A percentile compares a stretch with the other conserved stretches of the same genome.
Evolutionary conservation across 2,329 filamentous ascomycete species (phyloP).

Genomic region (Cladosporium sp.): DNA sequence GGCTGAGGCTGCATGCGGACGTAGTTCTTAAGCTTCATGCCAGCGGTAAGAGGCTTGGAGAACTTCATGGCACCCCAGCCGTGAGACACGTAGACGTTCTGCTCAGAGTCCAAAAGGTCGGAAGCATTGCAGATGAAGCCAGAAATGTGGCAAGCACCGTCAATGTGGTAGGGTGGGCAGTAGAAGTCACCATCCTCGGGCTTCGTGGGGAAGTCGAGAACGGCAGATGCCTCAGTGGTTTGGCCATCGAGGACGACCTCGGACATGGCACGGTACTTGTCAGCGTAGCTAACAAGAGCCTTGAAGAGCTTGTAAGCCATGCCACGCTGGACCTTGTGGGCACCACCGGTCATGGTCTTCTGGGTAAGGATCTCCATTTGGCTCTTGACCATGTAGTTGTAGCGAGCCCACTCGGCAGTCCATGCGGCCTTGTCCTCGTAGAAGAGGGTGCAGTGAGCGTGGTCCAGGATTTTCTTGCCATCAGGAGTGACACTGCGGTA

Average conservation of each 20-base stretch:
- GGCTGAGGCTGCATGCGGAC: constrained; percentile 62
- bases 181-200: constrained; percentile 58
- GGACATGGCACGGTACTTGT: constrained; percentile 60
- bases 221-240: constrained; percentile 57
- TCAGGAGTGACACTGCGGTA: constrained; percentile 62
- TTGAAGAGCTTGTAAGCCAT: constrained; percentile 77
- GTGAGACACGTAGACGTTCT: constrained; percentile 63
- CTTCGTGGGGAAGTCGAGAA: constrained; percentile 57
- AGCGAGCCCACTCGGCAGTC: constrained; percentile 67
- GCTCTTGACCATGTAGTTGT: constrained; percentile 60
- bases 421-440: constrained; percentile 63
- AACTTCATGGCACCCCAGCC: constrained; percentile 62
- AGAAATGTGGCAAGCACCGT: constrained; percentile 59
- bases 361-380: constrained; percentile 66
- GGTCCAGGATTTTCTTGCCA: constrained; percentile 60
- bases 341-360: constrained; percentile 65
- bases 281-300: constrained; percentile 58
- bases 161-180: constrained; percentile 62
- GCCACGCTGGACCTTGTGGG: constrained; percentile 72
- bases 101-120: constrained; percentile 60
- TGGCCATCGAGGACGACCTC: constrained; percentile 61
- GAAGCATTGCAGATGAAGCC: constrained; percentile 64
- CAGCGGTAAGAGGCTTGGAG: constrained; percentile 46
- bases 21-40: constrained; percentile 59
- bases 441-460: constrained; percentile 63